These are phyloP conservation scores for Diplodia mutila DNA, from an alignment of 2,329 filamentous ascomycete genomes.

Conservation along the genomic window DNA sequence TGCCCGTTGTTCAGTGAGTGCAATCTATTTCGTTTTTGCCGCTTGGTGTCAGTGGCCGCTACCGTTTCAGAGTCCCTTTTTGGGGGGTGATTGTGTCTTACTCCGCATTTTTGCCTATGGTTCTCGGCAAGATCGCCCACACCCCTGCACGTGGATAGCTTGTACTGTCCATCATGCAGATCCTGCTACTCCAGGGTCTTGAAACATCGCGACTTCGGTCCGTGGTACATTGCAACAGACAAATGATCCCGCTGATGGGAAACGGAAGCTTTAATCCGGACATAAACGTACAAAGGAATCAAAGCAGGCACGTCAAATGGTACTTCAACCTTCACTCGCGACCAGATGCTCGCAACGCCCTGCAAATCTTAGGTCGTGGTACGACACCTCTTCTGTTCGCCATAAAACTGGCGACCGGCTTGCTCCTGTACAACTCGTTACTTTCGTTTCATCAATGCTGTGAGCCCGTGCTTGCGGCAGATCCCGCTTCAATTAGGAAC, in stretches of 20 bases:
- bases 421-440: not conserved
- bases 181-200: not conserved
- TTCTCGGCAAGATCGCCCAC: conserved; percentile 11
- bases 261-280: not conserved
- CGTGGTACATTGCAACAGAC: not conserved
- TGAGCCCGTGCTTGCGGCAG: not conserved
- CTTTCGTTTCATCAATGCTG: not conserved
- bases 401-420: not conserved
- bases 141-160: not conserved
- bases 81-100: not conserved
- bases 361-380: not conserved
- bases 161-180: conserved; percentile 2
- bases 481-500: not conserved
- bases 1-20: conserved; percentile 7
- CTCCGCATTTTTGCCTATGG: not conserved
- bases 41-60: not conserved
- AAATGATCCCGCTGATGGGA: not conserved
- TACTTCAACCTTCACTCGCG: not conserved
- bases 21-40: conserved; percentile 10
- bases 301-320: not conserved
- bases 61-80: not conserved
- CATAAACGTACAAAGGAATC: not conserved
- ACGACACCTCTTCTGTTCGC: not conserved
- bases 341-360: not conserved
- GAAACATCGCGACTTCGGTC: not conserved